Conservation (phyloP, 495 filamentous ascomycete species). For the Neurospora sp. region DNA sequence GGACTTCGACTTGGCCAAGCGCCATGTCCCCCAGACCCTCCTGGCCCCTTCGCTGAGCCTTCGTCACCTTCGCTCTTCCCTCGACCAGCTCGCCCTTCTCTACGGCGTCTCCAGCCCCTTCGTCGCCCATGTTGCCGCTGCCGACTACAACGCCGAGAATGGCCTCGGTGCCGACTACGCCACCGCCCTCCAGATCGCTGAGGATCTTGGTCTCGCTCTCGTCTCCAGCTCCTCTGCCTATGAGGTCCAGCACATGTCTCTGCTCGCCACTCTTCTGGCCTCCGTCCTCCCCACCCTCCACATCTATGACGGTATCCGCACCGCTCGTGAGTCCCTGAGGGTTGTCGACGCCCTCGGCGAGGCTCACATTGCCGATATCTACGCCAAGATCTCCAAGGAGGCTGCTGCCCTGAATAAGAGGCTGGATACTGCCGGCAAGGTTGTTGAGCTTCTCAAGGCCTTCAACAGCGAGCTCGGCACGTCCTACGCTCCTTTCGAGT, state of each 20-base stretch:
- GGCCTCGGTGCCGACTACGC: slow-evolving; percentile 83
- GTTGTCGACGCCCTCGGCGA: slow-evolving; percentile 79
- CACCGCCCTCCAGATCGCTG: slow-evolving; percentile 68
- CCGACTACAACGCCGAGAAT: slow-evolving; percentile 63
- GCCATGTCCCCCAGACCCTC: slow-evolving; percentile 81
- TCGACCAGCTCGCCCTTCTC: slow-evolving; percentile 83
- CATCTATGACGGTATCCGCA: slow-evolving; percentile 82
- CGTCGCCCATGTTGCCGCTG: slow-evolving; percentile 86
- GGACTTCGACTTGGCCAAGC: slow-evolving; percentile 86
- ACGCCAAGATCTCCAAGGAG: slow-evolving; percentile 53
- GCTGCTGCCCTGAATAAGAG: slow-evolving; percentile 57
- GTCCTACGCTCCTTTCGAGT: slow-evolving; percentile 86
- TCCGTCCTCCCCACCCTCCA: slow-evolving; percentile 75
- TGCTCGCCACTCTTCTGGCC: slow-evolving; percentile 78
- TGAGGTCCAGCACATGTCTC: slow-evolving; percentile 90
- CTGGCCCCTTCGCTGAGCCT: slow-evolving; percentile 76
- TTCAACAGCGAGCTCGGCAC: slow-evolving; percentile 93
- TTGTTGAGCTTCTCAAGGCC: slow-evolving; percentile 59
- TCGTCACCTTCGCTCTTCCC: slow-evolving; percentile 64
- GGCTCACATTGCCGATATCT: slow-evolving; percentile 56
- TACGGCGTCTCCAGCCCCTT: slow-evolving; percentile 87
- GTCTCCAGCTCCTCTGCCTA: slow-evolving; percentile 77
- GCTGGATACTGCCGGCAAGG: slow-evolving; percentile 61
- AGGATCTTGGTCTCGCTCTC: slow-evolving; percentile 81
- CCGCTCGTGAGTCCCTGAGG: slow-evolving; percentile 74